Evolutionary conservation across 164 flowering plant species (phyloP).

Genomic region (Akebia trifoliata): DNA sequence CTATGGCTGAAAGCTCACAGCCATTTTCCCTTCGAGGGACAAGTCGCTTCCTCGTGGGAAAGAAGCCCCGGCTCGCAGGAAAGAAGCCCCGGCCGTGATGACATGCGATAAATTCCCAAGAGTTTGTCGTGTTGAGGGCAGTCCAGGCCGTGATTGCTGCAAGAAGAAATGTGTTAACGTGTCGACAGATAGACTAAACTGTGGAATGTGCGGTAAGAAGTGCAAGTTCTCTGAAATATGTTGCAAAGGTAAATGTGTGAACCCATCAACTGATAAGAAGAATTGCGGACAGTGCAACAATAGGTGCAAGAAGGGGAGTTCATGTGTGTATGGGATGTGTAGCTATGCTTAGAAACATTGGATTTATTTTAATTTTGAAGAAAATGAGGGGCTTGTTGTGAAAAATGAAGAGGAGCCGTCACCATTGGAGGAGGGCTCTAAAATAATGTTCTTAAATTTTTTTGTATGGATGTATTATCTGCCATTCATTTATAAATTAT

Average conservation of each 20-base stretch:
- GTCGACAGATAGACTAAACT: conserved; percentile 5
- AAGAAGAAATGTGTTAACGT: conserved; percentile 13
- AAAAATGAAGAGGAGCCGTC: no score
- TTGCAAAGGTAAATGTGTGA: conserved; percentile 15
- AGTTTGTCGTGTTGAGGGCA: background rate
- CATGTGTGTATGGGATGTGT: conserved; percentile 12
- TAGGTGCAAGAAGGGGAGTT: conserved; percentile 5
- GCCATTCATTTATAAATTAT: no score
- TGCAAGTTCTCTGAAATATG: conserved; percentile 7
- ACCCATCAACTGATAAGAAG: background rate
- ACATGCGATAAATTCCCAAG: conserved; percentile 4
- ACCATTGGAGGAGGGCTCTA: no score
- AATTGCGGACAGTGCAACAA: conserved; percentile 15
- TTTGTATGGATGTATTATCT: no score
- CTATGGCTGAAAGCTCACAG: no score
- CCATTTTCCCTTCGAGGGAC: no score
- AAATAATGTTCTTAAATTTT: no score
- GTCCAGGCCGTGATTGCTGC: conserved; percentile 14
- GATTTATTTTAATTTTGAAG: background rate
- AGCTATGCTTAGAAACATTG: conserved; percentile 15
- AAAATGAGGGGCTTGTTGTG: background rate
- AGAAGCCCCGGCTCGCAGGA: no score
- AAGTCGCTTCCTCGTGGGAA: background rate
- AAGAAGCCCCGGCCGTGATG: background rate
- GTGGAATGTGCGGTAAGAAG: conserved; percentile 13